These are phyloP conservation scores for Passiflora organensis DNA, from an alignment of 345 rosid genomes.

Conservation along the genomic window DNA sequence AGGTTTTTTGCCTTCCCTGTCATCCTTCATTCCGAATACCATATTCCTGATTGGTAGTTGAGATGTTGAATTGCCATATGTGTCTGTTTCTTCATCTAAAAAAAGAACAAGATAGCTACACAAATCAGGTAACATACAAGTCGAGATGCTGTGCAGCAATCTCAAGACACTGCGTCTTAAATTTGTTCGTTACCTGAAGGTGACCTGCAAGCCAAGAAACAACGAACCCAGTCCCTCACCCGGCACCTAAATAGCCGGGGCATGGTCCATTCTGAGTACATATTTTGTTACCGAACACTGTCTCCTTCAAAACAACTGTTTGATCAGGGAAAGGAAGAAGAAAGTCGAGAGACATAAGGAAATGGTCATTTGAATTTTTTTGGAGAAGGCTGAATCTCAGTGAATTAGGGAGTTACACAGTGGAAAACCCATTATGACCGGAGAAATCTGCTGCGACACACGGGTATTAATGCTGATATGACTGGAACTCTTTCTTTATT, in stretches of 20 bases:
- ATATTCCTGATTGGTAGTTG: slow-evolving; percentile 15
- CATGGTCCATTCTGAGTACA: slow-evolving; percentile 42
- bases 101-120: too few relatives aligned
- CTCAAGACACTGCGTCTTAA: too few relatives aligned
- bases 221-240: slow-evolving; percentile 55
- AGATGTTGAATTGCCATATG: slow-evolving; percentile 11
- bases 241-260: slow-evolving; percentile 52
- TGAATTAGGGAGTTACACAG: slow-evolving; percentile 35
- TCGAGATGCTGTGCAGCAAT: too few relatives aligned
- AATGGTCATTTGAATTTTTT: slow-evolving; percentile 41
- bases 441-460: slow-evolving; percentile 22
- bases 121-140: too few relatives aligned
- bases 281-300: slow-evolving; percentile 11
- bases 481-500: slow-evolving; percentile 13
- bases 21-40: slow-evolving; percentile 15
- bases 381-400: too few relatives aligned
- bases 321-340: not conserved
- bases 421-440: slow-evolving; percentile 32
- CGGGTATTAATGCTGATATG: slow-evolving; percentile 20
- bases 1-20: too few relatives aligned
- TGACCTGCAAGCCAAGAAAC: slow-evolving; percentile 52
- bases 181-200: slow-evolving; percentile 61
- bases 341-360: slow-evolving; percentile 24
- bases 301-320: too few relatives aligned
- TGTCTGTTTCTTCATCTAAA: slow-evolving; percentile 37